Evolutionary conservation across 2,329 filamentous ascomycete species (phyloP).

Genomic region (Colletotrichum horii): DNA sequence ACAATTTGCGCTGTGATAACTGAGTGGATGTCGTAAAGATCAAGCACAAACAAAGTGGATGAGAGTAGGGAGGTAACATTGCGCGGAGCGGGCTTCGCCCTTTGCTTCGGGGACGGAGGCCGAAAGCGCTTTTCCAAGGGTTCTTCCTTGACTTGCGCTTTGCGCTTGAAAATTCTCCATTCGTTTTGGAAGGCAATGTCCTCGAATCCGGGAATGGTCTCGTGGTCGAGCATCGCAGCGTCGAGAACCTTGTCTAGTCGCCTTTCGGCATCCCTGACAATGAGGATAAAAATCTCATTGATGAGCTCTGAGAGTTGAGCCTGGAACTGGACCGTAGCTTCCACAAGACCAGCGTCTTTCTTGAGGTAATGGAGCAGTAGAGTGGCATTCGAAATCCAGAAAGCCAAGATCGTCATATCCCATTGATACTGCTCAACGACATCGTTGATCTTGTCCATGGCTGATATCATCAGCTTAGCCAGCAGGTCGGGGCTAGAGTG

Average conservation of each 20-base stretch:
- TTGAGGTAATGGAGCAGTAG: constrained; percentile 95
- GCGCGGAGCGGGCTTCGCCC: constrained; percentile 88
- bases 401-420: constrained; percentile 99
- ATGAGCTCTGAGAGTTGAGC: constrained; percentile 91
- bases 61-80: constrained; percentile 96
- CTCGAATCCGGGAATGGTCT: constrained; percentile 96
- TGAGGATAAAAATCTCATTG: constrained; percentile 98
- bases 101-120: constrained; percentile 90
- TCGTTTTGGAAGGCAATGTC: constrained; percentile 97
- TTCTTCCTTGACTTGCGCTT: constrained; percentile 88
- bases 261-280: constrained; percentile 93
- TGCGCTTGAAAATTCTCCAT: constrained; percentile 96
- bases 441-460: constrained; percentile 96
- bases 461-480: constrained; percentile 78
- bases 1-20: constrained; percentile 93
- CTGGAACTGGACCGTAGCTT: constrained; percentile 70
- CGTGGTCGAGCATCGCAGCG: constrained; percentile 92
- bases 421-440: constrained; percentile 96
- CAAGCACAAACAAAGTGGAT: constrained; percentile 94
- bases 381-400: constrained; percentile 98
- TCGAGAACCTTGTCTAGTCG: constrained; percentile 96
- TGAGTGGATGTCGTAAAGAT: constrained; percentile 98
- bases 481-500: constrained; percentile 88
- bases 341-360: constrained; percentile 54
- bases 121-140: constrained; percentile 89